Conservation (phyloP, 2,329 filamentous ascomycete species). For the Fusarium mangiferae region DNA sequence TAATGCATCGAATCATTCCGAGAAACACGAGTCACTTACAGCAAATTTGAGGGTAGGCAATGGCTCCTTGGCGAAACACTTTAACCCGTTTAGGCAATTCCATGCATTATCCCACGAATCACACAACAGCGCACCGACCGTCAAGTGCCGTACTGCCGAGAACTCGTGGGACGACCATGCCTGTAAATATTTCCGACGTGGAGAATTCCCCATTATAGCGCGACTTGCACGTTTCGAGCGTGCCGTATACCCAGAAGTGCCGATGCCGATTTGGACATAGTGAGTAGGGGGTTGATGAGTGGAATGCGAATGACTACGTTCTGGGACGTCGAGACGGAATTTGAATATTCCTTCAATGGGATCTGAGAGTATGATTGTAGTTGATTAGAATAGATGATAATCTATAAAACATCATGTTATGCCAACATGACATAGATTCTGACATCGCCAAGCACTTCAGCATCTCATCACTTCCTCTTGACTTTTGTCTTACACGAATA, state of each 20-base stretch:
- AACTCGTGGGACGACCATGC: not conserved
- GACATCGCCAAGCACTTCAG: accelerated
- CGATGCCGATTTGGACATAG: not conserved
- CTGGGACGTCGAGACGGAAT: not conserved
- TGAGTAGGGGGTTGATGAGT: not conserved
- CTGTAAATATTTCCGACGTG: not conserved
- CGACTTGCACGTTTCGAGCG: not conserved
- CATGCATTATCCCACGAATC: not conserved
- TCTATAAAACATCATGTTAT: not conserved
- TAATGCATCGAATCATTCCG: not conserved
- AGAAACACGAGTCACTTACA: not conserved
- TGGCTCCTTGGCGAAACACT: not conserved
- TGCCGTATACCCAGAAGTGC: not conserved
- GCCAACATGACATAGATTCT: accelerated
- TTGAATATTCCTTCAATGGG: not conserved
- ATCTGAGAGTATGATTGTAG: accelerated
- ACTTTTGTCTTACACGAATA: too few species aligned
- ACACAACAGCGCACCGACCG: not conserved
- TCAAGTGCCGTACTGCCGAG: not conserved
- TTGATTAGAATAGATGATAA: too few species aligned
- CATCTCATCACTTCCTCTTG: accelerated
- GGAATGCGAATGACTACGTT: not conserved
- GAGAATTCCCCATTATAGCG: not conserved
- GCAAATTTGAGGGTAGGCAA: not conserved
- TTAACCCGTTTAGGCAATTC: not conserved